phyloP scores from a whole-genome alignment of 495 filamentous ascomycete species.

The Pseudomonodictys pantanalensis region DNA sequence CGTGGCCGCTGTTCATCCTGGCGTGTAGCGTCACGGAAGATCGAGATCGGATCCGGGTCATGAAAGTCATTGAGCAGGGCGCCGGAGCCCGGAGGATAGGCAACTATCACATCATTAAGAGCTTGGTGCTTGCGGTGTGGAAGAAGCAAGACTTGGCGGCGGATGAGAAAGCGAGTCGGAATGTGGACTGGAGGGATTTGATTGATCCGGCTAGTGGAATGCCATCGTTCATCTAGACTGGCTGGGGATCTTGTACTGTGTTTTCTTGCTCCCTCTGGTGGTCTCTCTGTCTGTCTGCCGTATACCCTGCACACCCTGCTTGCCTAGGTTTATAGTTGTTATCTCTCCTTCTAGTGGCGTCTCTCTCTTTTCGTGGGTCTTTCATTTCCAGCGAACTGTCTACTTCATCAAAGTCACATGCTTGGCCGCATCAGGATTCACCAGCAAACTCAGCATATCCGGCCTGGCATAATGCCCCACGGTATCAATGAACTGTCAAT shows the following conservation, averaged over 20 bases:
- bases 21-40: slow-evolving; percentile 6
- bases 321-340: too few species aligned
- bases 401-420: slow-evolving; percentile 24
- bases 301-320: too few species aligned
- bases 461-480: slow-evolving; percentile 42
- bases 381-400: too few species aligned
- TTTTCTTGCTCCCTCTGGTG: too few species aligned
- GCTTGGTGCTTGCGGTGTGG: neutral
- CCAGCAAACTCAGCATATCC: slow-evolving; percentile 39
- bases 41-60: neutral
- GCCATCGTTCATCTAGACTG: neutral
- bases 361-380: too few species aligned
- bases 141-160: neutral
- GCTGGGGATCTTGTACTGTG: too few species aligned
- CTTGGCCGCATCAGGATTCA: slow-evolving; percentile 27
- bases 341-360: too few species aligned
- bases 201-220: neutral
- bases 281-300: too few species aligned
- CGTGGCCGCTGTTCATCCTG: slow-evolving; percentile 25
- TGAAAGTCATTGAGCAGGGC: slow-evolving; percentile 2
- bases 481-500: slow-evolving; percentile 32
- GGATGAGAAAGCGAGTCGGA: neutral
- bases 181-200: neutral
- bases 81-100: neutral
- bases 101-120: neutral